Evolutionary conservation across 768 basidiomycete genomes (phyloP).

Genomic region (Tulasnella sp.): DNA sequence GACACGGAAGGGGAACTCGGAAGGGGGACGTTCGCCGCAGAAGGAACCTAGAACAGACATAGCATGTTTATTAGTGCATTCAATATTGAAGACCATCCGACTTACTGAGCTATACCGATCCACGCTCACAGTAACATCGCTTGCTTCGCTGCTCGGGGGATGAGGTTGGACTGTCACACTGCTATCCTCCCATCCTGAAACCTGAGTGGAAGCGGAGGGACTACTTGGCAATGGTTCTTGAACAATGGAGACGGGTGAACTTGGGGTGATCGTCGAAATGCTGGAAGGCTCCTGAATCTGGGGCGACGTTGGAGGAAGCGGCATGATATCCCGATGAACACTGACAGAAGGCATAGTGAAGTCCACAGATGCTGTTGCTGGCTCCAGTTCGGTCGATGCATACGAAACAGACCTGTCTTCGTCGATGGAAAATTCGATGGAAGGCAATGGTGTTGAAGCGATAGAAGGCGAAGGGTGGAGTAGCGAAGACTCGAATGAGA

Average conservation of each 20-base stretch:
- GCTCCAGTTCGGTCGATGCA: conserved; percentile 26
- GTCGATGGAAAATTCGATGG: conserved; percentile 29
- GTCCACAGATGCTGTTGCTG: neutral
- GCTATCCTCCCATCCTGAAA: conserved; percentile 7
- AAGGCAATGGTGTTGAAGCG: conserved; percentile 38
- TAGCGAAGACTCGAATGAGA: conserved; percentile 67
- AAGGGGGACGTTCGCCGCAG: neutral
- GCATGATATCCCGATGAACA: neutral
- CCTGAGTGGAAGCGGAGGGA: neutral
- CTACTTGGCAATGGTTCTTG: too few species aligned
- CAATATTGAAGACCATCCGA: neutral
- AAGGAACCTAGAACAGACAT: too few species aligned
- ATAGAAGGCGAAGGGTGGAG: conserved; percentile 50
- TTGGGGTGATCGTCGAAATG: neutral
- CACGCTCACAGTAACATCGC: neutral
- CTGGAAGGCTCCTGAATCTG: neutral
- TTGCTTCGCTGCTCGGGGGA: neutral
- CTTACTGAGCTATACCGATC: conserved; percentile 7
- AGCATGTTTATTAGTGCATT: too few species aligned
- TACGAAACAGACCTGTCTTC: conserved; percentile 29
- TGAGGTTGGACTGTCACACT: neutral
- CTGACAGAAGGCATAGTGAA: neutral
- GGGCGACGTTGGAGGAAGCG: neutral
- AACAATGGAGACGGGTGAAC: neutral
- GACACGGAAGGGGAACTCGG: neutral